phyloP scores from a whole-genome alignment of 2,329 filamentous ascomycete genomes.

The Ophiostoma sp. region DNA sequence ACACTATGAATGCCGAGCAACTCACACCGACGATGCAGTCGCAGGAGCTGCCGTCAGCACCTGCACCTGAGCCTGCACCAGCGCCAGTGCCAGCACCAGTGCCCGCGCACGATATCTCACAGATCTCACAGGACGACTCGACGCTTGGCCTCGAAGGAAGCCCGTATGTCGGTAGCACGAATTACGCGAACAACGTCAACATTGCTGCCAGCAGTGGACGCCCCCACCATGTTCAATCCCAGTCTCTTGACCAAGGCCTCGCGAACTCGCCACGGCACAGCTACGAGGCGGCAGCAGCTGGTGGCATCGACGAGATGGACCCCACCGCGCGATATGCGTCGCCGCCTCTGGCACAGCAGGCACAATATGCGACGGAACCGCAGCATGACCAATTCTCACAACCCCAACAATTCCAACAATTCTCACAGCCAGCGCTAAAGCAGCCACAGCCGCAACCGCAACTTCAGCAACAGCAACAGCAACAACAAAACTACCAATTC shows the following conservation, averaged over 20 bases:
- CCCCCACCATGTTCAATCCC: conserved; percentile 41
- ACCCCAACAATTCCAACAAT: conserved; percentile 24
- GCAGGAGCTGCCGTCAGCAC: conserved; percentile 20
- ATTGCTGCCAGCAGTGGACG: conserved; percentile 30
- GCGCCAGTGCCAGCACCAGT: background rate
- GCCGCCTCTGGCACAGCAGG: conserved; percentile 20
- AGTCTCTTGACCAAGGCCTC: conserved; percentile 47
- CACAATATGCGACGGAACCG: conserved; percentile 15
- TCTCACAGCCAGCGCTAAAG: conserved; percentile 21
- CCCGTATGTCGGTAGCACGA: conserved; percentile 35
- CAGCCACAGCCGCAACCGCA: conserved; percentile 21
- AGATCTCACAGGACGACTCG: conserved; percentile 40
- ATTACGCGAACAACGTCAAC: conserved; percentile 26
- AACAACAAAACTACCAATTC: conserved; percentile 20
- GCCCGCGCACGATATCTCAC: conserved; percentile 23
- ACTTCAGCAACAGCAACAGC: conserved; percentile 19
- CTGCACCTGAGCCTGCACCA: background rate
- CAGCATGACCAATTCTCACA: conserved; percentile 18
- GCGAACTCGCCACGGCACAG: conserved; percentile 35
- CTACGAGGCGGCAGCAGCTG: conserved; percentile 19
- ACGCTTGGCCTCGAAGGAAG: conserved; percentile 47
- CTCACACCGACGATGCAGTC: conserved; percentile 24
- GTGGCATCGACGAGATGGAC: conserved; percentile 33
- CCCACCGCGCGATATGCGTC: conserved; percentile 20
- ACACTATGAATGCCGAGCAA: conserved; percentile 47